These are phyloP conservation scores for Boletus pseudopeckii DNA, from an alignment of 768 basidiomycete genomes.

Conservation along the genomic window DNA sequence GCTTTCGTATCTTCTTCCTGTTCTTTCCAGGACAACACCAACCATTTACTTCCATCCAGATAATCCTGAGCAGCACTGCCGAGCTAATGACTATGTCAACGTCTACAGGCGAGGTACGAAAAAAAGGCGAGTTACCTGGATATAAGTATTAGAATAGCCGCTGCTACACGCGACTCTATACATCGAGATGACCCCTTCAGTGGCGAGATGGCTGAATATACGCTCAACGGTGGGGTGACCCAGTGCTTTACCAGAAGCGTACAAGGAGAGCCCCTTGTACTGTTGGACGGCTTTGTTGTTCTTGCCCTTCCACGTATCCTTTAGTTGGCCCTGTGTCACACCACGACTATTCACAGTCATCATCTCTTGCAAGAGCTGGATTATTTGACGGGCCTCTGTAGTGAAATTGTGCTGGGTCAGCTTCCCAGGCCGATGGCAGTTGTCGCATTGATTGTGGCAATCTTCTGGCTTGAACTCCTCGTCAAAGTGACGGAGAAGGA, in stretches of 20 bases:
- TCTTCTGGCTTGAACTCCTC: slow-evolving; percentile 67
- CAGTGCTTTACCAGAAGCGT: slow-evolving; percentile 53
- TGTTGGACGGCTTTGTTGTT: slow-evolving; percentile 42
- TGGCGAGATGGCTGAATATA: slow-evolving; percentile 55
- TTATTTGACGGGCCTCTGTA: slow-evolving; percentile 47
- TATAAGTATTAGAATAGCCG: slow-evolving; percentile 52
- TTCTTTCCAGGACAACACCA: slow-evolving; percentile 29
- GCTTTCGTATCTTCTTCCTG: slow-evolving; percentile 10
- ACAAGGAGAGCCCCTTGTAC: slow-evolving; percentile 45
- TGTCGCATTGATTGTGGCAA: slow-evolving; percentile 79
- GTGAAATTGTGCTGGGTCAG: slow-evolving; percentile 59
- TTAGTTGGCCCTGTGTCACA: slow-evolving; percentile 59
- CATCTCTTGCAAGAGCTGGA: slow-evolving; percentile 55
- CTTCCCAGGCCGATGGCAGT: slow-evolving; percentile 58
- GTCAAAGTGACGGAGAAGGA: slow-evolving; percentile 86
- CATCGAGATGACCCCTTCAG: slow-evolving; percentile 46
- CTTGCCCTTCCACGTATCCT: slow-evolving; percentile 64
- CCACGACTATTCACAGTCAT: slow-evolving; percentile 38
- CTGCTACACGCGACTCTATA: slow-evolving; percentile 43
- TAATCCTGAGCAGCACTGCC: slow-evolving; percentile 23
- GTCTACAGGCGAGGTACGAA: not conserved
- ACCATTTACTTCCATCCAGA: slow-evolving; percentile 11
- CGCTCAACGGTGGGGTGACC: slow-evolving; percentile 58
- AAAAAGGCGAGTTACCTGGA: slow-evolving; percentile 39
- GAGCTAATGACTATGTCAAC: slow-evolving; percentile 11